Percentiles rank a stretch among this genome's conserved stretches.
Evolutionary conservation across 805 yeast genomes (phyloP).

Genomic region (Myxozyma kluyveri): DNA sequence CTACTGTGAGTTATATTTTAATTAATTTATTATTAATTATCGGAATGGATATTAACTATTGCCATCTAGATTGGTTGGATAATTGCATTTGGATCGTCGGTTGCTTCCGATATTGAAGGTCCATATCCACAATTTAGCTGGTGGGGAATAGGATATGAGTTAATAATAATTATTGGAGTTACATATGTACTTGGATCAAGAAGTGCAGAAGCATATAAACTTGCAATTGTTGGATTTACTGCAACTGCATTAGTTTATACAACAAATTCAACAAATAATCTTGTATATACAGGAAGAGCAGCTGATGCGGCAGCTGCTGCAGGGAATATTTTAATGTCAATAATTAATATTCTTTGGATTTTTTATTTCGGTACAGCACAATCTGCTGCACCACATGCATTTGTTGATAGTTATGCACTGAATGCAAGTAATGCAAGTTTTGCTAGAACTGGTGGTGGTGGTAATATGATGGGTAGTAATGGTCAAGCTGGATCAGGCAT

Average conservation of each 20-base stretch:
- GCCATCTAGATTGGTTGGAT: slow-evolving; percentile 65
- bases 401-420: slow-evolving; percentile 68
- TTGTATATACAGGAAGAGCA: slow-evolving; percentile 67
- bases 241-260: slow-evolving; percentile 79
- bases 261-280: slow-evolving; percentile 75
- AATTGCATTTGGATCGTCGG: slow-evolving; percentile 83
- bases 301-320: slow-evolving; percentile 85
- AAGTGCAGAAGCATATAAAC: slow-evolving; percentile 65
- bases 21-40: background rate
- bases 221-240: slow-evolving; percentile 50
- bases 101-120: slow-evolving; percentile 48
- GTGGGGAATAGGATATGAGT: slow-evolving; percentile 92
- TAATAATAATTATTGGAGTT: slow-evolving; percentile 56
- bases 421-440: background rate
- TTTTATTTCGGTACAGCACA: slow-evolving; percentile 88
- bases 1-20: slow-evolving; percentile 38
- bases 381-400: slow-evolving; percentile 79
- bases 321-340: slow-evolving; percentile 79
- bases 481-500: background rate
- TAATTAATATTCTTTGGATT: slow-evolving; percentile 77
- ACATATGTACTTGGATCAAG: slow-evolving; percentile 52
- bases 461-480: background rate
- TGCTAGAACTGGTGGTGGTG: background rate
- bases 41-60: background rate
- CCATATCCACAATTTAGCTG: slow-evolving; percentile 81